Evolutionary conservation across 2,329 filamentous ascomycete species (phyloP).

Genomic region (Fusarium buharicum): DNA sequence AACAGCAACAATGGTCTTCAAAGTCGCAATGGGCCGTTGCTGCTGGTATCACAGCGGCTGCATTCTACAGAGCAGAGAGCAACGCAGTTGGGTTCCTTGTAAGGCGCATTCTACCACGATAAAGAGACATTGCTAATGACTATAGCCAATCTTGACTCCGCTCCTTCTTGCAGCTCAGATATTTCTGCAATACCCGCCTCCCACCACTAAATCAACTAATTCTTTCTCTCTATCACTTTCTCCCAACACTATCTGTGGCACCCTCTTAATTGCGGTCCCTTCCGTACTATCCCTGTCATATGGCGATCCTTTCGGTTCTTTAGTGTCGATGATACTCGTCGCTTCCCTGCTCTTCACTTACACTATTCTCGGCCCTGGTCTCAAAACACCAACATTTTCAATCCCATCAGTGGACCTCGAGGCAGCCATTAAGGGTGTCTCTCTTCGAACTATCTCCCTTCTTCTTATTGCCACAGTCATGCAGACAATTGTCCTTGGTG

Average conservation of each 20-base stretch:
- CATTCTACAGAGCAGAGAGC: slow-evolving; percentile 36
- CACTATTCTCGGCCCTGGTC: slow-evolving; percentile 29
- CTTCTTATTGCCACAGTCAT: slow-evolving; percentile 25
- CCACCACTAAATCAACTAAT: neutral
- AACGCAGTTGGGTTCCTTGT: slow-evolving; percentile 7
- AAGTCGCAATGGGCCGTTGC: slow-evolving; percentile 28
- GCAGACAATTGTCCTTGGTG: slow-evolving; percentile 42
- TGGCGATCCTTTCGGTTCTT: slow-evolving; percentile 39
- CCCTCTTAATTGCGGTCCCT: slow-evolving; percentile 4
- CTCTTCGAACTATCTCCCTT: slow-evolving; percentile 34
- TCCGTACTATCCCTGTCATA: slow-evolving; percentile 41
- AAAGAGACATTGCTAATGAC: neutral
- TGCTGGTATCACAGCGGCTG: slow-evolving; percentile 1
- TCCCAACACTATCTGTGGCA: neutral
- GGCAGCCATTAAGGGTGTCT: slow-evolving; percentile 37
- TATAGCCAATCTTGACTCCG: slow-evolving; percentile 42
- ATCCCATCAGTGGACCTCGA: slow-evolving; percentile 43
- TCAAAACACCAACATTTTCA: neutral
- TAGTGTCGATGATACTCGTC: slow-evolving; percentile 45
- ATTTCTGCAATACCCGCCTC: neutral
- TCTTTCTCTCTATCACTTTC: neutral
- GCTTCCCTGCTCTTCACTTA: slow-evolving; percentile 47
- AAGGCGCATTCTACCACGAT: neutral
- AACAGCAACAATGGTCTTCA: neutral
- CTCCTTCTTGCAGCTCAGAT: slow-evolving; percentile 34